A percentile compares a stretch with the other conserved stretches of the same genome.
These are phyloP conservation scores for Camelina hispida DNA, from an alignment of 345 rosid species.

Conservation along the genomic window DNA sequence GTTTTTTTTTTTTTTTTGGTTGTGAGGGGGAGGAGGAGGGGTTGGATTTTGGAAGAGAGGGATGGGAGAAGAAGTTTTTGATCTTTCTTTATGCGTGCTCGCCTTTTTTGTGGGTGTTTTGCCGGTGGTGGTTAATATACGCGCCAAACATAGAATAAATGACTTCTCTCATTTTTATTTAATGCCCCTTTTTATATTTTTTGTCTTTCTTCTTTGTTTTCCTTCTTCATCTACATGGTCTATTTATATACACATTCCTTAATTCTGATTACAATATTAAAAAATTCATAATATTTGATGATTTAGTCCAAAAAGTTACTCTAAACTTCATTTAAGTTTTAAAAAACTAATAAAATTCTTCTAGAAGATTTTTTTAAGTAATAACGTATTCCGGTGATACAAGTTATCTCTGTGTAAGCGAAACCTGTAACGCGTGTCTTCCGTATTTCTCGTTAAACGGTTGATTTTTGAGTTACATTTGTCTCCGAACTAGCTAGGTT, in stretches of 20 bases:
- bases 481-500: not conserved
- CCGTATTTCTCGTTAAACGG: not conserved
- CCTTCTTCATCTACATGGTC: not conserved
- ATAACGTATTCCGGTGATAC: not conserved
- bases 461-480: not conserved
- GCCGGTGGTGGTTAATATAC: conserved; percentile 57
- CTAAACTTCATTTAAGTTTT: not conserved
- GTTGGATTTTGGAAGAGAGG: conserved; percentile 20
- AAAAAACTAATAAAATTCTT: not conserved
- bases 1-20: conserved; percentile 35
- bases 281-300: not conserved
- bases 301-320: not conserved
- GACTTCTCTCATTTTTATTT: conserved; percentile 35
- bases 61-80: conserved; percentile 42
- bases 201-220: too few species aligned
- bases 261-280: not conserved
- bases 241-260: not conserved
- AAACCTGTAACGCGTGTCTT: not conserved
- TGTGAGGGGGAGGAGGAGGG: not conserved
- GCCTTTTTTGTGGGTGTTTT: conserved; percentile 44
- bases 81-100: conserved; percentile 45
- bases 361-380: not conserved
- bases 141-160: conserved; percentile 63
- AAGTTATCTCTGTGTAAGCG: not conserved
- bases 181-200: not conserved